Conservation (phyloP, 116 monocot genomes). For the Phalaenopsis hybrid region DNA sequence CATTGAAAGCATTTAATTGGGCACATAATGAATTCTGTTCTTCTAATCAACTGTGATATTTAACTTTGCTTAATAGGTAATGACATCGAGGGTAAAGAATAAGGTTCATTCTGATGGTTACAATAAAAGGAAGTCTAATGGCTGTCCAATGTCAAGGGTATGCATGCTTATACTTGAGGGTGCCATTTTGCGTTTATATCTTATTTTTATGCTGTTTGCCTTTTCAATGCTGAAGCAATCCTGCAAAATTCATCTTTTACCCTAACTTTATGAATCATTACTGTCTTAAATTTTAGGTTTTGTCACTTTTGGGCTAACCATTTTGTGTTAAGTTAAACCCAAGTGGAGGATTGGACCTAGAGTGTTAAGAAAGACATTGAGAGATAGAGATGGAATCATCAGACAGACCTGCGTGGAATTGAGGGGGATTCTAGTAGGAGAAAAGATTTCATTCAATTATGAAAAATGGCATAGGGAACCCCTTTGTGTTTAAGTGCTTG, state of each 20-base stretch:
- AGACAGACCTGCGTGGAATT: neutral
- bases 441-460: neutral
- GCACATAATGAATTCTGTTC: neutral
- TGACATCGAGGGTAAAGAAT: conserved; percentile 45
- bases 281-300: neutral
- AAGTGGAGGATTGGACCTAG: neutral
- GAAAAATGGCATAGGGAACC: neutral
- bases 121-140: conserved; percentile 7
- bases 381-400: neutral
- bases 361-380: neutral
- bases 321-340: neutral
- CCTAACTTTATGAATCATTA: neutral
- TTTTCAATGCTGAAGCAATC: neutral
- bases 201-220: neutral
- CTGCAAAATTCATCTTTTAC: neutral
- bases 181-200: neutral
- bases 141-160: conserved; percentile 35
- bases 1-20: neutral
- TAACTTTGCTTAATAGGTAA: conserved; percentile 31
- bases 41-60: conserved; percentile 8
- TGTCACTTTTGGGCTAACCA: neutral
- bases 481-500: neutral
- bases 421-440: neutral
- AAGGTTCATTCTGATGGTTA: conserved; percentile 22
- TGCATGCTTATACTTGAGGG: neutral